Evolutionary conservation across 2,329 filamentous ascomycete genomes (phyloP).

Genomic region (Diatrype stigma): DNA sequence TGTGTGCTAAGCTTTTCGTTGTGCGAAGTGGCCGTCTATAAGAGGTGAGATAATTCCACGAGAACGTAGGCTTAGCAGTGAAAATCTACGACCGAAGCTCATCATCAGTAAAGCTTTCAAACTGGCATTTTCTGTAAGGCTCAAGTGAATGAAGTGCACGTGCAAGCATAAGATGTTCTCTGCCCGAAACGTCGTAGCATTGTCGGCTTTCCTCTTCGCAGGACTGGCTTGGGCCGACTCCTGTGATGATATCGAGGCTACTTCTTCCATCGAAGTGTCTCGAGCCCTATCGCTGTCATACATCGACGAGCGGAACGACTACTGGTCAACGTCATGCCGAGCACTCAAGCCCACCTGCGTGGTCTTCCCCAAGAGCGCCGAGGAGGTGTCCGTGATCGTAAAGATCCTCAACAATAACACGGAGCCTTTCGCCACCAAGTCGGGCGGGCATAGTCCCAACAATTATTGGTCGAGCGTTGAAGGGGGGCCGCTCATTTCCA

Average conservation of each 20-base stretch:
- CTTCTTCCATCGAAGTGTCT: conserved; percentile 31
- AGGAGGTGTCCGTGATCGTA: conserved; percentile 49
- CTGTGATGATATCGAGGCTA: conserved; percentile 32
- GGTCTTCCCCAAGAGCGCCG: conserved; percentile 42
- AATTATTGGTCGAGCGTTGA: conserved; percentile 46
- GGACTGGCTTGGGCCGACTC: conserved; percentile 27
- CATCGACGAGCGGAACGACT: conserved; percentile 33
- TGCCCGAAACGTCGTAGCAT: conserved; percentile 10
- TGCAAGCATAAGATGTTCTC: conserved; percentile 13
- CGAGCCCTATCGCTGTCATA: conserved; percentile 31
- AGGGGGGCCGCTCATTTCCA: conserved; percentile 45
- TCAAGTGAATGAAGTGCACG: too few relatives aligned
- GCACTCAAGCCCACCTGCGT: conserved; percentile 41
- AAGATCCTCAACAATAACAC: conserved; percentile 41
- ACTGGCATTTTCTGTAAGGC: too few relatives aligned
- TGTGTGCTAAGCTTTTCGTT: too few relatives aligned
- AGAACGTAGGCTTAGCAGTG: too few relatives aligned
- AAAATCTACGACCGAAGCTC: too few relatives aligned
- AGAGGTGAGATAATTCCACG: too few relatives aligned
- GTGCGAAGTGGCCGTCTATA: too few relatives aligned
- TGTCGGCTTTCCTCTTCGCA: conserved; percentile 11
- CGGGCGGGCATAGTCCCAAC: conserved; percentile 56
- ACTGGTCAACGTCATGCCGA: conserved; percentile 43
- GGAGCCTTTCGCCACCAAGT: conserved; percentile 50
- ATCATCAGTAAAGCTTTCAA: too few relatives aligned